These are phyloP conservation scores for Aspergillus versicolor DNA, from an alignment of 2,329 filamentous ascomycete species.

Conservation along the genomic window DNA sequence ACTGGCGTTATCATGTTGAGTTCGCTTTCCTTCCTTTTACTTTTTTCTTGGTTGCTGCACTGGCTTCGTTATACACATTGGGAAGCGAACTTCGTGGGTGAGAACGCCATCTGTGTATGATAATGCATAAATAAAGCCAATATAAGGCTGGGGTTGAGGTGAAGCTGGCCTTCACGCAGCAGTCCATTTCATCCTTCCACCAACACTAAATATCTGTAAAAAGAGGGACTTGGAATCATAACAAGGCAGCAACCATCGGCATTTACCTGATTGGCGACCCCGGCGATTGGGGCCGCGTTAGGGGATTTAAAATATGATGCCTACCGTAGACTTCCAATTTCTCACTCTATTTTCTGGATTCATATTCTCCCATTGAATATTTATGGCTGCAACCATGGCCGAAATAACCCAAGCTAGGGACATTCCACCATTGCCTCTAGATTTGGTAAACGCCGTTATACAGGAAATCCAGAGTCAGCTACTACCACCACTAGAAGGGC, in stretches of 20 bases:
- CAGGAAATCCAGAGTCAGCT: not conserved
- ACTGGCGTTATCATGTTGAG: constrained; percentile 7
- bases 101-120: not conserved
- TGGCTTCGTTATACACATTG: constrained; percentile 10
- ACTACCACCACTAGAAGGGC: not conserved
- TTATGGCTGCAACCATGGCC: not conserved
- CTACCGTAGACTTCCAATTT: not conserved
- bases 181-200: not conserved
- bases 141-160: not conserved
- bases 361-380: not conserved
- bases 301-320: not conserved
- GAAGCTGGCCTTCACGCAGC: constrained; percentile 5
- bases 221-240: not conserved
- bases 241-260: not conserved
- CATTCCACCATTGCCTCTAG: not conserved
- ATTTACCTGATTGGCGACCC: no score
- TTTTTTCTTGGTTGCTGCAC: constrained; percentile 5
- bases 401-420: not conserved
- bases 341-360: not conserved
- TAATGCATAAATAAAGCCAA: constrained; percentile 1
- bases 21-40: not conserved
- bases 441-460: not conserved
- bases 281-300: not conserved
- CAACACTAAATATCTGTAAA: not conserved
- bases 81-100: not conserved